A percentile compares a stretch with the other conserved stretches of the same genome.
These are phyloP conservation scores for Arthrobotrys megalospora DNA, from an alignment of 2,329 filamentous ascomycete species.

Conservation along the genomic window DNA sequence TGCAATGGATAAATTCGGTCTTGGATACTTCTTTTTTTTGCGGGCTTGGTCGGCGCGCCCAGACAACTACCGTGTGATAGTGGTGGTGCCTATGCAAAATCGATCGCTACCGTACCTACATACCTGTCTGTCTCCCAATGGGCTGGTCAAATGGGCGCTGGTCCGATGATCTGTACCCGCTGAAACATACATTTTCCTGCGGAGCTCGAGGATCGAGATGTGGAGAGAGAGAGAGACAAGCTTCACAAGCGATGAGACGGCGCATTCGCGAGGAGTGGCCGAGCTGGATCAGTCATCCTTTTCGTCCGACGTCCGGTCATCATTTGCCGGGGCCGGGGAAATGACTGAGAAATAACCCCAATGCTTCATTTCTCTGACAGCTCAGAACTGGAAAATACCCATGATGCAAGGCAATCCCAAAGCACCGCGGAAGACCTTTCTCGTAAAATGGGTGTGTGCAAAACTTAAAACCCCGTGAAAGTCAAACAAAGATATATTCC, in stretches of 20 bases:
- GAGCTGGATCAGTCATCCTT: constrained; percentile 22
- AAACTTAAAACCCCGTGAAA: background rate
- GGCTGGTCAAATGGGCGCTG: constrained; percentile 19
- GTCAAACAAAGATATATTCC: constrained; percentile 10
- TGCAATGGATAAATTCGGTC: constrained; percentile 48
- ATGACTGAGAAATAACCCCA: too few species aligned
- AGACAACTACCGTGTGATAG: constrained; percentile 12
- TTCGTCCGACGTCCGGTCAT: constrained; percentile 27
- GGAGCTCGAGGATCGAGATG: constrained; percentile 15
- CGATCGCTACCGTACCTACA: constrained; percentile 36
- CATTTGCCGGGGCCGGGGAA: background rate
- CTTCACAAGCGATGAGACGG: constrained; percentile 30
- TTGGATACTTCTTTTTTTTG: background rate
- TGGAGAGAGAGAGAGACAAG: constrained; percentile 14
- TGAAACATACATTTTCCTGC: background rate
- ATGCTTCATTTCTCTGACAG: too few species aligned
- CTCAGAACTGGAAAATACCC: background rate
- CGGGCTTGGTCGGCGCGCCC: constrained; percentile 5
- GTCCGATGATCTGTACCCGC: constrained; percentile 18
- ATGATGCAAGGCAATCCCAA: background rate
- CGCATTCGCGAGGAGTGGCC: constrained; percentile 15
- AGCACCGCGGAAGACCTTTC: background rate
- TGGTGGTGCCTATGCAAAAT: constrained; percentile 13
- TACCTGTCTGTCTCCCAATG: constrained; percentile 24
- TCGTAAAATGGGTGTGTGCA: too few species aligned